Evolutionary conservation across 2,329 filamentous ascomycete genomes (phyloP).

Genomic region (Xylaria sp.): DNA sequence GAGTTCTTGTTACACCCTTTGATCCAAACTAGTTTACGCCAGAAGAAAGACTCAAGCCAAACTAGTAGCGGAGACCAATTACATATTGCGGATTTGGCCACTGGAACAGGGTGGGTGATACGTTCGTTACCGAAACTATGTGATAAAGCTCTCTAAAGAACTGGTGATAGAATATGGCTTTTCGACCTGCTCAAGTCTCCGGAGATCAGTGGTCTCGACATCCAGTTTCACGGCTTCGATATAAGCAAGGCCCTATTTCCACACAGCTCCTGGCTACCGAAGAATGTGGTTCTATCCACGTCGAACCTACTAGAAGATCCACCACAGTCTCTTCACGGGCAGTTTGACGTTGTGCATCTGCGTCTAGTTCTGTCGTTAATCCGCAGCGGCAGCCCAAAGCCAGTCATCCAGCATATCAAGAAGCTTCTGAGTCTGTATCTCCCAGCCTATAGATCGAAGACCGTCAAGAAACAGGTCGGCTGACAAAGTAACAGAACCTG

Average conservation of each 20-base stretch:
- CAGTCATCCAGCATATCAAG: constrained; percentile 32
- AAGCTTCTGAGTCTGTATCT: constrained; percentile 28
- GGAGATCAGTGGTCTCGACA: constrained; percentile 19
- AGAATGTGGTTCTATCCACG: constrained; percentile 19
- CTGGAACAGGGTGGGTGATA: constrained; percentile 29
- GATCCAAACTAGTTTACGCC: constrained; percentile 21
- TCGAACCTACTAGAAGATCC: constrained; percentile 25
- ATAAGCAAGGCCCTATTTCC: constrained; percentile 32
- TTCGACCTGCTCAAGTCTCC: constrained; percentile 31
- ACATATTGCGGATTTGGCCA: constrained; percentile 28
- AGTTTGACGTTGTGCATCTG: constrained; percentile 32
- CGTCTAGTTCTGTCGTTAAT: constrained; percentile 32
- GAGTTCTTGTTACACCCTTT: constrained; percentile 29
- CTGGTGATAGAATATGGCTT: constrained; percentile 24
- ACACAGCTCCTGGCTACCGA: constrained; percentile 28
- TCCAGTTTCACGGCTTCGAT: constrained; percentile 32
- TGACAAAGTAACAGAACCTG: constrained; percentile 20
- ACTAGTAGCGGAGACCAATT: background rate
- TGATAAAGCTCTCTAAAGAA: background rate
- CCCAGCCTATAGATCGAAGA: background rate
- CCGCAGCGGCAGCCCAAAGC: constrained; percentile 22
- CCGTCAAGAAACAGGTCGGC: background rate
- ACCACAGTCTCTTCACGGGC: constrained; percentile 22
- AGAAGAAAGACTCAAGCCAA: constrained; percentile 5
- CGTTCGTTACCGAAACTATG: background rate